phyloP scores from a whole-genome alignment of 2,329 filamentous ascomycete genomes.

The Colletotrichum sp. region DNA sequence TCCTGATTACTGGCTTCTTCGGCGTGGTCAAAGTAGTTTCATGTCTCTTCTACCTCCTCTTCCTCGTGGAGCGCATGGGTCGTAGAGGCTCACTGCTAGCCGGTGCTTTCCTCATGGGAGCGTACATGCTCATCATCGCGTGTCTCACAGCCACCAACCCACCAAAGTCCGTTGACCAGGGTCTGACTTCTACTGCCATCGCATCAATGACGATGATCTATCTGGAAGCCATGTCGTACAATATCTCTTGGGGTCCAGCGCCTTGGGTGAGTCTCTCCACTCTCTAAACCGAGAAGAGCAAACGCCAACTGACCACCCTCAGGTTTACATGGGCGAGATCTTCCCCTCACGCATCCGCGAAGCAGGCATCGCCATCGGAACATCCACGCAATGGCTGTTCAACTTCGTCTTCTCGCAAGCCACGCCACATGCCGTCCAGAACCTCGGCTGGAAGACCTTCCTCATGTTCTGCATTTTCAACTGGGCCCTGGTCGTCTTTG shows the following conservation, averaged over 20 bases:
- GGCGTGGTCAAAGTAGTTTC: slow-evolving; percentile 56
- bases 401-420: slow-evolving; percentile 54
- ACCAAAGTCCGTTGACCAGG: slow-evolving; percentile 29
- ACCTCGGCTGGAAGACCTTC: slow-evolving; percentile 53
- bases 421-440: slow-evolving; percentile 51
- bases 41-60: slow-evolving; percentile 49
- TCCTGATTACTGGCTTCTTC: slow-evolving; percentile 58
- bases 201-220: slow-evolving; percentile 57
- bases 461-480: slow-evolving; percentile 56
- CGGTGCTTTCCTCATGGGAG: slow-evolving; percentile 54
- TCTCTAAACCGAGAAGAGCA: background rate
- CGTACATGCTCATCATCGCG: slow-evolving; percentile 57
- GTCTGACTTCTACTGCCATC: slow-evolving; percentile 43
- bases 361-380: slow-evolving; percentile 52
- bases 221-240: slow-evolving; percentile 54
- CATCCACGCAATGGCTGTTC: slow-evolving; percentile 55
- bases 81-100: slow-evolving; percentile 52
- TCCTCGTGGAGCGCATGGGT: slow-evolving; percentile 52
- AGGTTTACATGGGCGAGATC: slow-evolving; percentile 53
- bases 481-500: slow-evolving; percentile 46
- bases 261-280: slow-evolving; percentile 41
- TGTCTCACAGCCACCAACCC: slow-evolving; percentile 51
- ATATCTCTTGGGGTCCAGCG: slow-evolving; percentile 57
- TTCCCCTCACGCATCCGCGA: slow-evolving; percentile 57
- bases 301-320: background rate